phyloP scores from a whole-genome alignment of 371 early-diverging fungal species.

The Mucor circinelloides region DNA sequence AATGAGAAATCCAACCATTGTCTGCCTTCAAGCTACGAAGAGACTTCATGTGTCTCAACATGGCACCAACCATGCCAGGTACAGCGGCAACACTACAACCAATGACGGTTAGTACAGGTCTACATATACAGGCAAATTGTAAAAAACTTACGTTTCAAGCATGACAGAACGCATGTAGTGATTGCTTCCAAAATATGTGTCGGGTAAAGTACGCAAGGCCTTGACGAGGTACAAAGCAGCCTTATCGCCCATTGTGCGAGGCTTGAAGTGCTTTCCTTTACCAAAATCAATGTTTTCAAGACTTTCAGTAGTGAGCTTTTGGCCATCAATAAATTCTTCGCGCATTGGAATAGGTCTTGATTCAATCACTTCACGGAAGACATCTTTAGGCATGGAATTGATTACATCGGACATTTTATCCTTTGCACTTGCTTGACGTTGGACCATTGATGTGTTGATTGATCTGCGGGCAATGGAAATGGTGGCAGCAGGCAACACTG shows the following conservation, averaged over 20 bases:
- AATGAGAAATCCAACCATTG: constrained; percentile 85
- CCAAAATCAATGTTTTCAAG: constrained; percentile 71
- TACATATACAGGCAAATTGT: no score
- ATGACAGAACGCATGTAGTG: constrained; percentile 86
- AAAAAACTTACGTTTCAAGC: constrained; percentile 61
- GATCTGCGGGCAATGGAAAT: background rate
- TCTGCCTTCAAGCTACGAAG: constrained; percentile 84
- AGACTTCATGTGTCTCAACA: constrained; percentile 84
- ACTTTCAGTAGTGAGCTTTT: constrained; percentile 54
- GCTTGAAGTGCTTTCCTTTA: constrained; percentile 63
- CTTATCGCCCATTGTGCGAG: constrained; percentile 61
- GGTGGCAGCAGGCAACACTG: background rate
- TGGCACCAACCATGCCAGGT: constrained; percentile 92
- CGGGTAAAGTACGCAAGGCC: constrained; percentile 70
- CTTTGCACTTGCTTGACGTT: background rate
- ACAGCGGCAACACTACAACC: constrained; percentile 69
- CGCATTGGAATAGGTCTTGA: constrained; percentile 71
- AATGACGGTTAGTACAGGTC: no score
- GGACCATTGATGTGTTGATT: background rate
- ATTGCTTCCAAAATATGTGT: constrained; percentile 77
- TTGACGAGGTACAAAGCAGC: constrained; percentile 73
- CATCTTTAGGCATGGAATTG: constrained; percentile 11
- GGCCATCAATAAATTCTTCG: constrained; percentile 59
- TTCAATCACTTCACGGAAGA: constrained; percentile 36
- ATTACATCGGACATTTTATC: background rate